Evolutionary conservation across 306 rosid genomes (phyloP).

Genomic region (Mimosa pudica): DNA sequence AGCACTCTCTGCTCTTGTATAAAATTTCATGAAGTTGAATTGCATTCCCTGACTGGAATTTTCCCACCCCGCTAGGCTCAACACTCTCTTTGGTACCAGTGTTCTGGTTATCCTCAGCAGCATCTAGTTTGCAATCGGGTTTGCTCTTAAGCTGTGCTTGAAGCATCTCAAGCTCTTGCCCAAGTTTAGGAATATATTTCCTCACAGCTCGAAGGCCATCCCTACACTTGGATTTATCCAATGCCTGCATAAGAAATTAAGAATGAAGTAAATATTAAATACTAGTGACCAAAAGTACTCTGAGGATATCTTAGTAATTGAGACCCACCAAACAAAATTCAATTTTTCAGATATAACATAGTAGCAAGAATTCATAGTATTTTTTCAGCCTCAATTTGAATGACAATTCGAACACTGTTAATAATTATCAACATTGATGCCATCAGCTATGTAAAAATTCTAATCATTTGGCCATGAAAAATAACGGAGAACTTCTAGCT

Average conservation of each 20-base stretch:
- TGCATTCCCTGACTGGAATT: conserved; percentile 39
- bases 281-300: not conserved
- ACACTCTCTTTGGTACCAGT: conserved; percentile 40
- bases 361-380: not conserved
- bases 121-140: conserved; percentile 40
- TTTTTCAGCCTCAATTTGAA: conserved; percentile 9
- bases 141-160: conserved; percentile 57
- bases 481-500: not conserved
- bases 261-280: conserved; percentile 18
- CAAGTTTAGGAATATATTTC: conserved; percentile 74
- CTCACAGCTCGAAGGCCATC: conserved; percentile 90
- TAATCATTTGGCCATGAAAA: not conserved
- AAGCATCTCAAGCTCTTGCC: conserved; percentile 82
- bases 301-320: not conserved
- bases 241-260: conserved; percentile 60
- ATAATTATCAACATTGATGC: not conserved
- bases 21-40: conserved; percentile 42
- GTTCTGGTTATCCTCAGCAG: conserved; percentile 45
- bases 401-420: conserved; percentile 11
- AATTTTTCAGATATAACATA: conserved; percentile 11
- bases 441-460: not conserved
- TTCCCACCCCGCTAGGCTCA: conserved; percentile 37
- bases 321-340: not conserved
- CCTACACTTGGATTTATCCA: conserved; percentile 88
- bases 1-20: conserved; percentile 33